These are phyloP conservation scores for Fusarium praegraminearum DNA, from an alignment of 2,329 filamentous ascomycete genomes.

Conservation along the genomic window DNA sequence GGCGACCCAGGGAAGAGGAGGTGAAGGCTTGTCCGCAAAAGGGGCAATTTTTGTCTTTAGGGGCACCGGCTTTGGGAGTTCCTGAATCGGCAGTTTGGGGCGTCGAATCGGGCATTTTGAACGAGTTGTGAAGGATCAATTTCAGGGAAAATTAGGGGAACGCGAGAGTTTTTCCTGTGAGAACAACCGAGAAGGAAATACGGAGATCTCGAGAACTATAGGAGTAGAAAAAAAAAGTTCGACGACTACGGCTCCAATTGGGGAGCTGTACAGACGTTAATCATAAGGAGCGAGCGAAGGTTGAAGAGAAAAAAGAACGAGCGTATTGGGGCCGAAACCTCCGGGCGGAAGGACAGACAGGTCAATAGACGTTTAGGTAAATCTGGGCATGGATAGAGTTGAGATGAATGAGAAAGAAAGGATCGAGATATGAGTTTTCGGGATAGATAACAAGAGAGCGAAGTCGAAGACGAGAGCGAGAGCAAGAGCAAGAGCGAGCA, in stretches of 20 bases:
- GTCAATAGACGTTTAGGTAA: conserved; percentile 23
- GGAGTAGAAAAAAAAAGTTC: conserved; percentile 23
- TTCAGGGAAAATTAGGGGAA: conserved; percentile 18
- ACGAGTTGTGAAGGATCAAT: conserved; percentile 11
- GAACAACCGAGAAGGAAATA: conserved; percentile 25
- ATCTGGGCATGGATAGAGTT: conserved; percentile 6
- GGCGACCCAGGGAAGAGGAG: conserved; percentile 90
- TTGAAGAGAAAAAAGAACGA: conserved; percentile 45
- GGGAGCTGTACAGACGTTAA: conserved; percentile 47
- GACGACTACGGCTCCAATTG: conserved; percentile 44
- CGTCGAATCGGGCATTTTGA: conserved; percentile 52
- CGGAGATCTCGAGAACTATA: conserved; percentile 29
- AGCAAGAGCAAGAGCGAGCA: conserved; percentile 1
- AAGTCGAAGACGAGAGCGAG: conserved; percentile 8
- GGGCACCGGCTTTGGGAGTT: conserved; percentile 58
- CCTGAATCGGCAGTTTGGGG: conserved; percentile 53
- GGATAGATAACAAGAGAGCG: conserved; percentile 30
- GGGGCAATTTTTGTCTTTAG: conserved; percentile 88
- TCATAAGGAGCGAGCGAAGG: conserved; percentile 49
- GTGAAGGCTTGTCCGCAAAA: conserved; percentile 93
- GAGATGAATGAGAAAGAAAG: conserved; percentile 7
- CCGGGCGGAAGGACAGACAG: conserved; percentile 15
- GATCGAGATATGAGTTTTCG: not conserved
- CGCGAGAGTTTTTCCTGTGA: conserved; percentile 6
- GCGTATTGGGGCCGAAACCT: conserved; percentile 49